Evolutionary conservation across 495 filamentous ascomycete species (phyloP), one percentile per base, ranked within the genome.

Genomic region (Penicillium flavigenum): DNA sequence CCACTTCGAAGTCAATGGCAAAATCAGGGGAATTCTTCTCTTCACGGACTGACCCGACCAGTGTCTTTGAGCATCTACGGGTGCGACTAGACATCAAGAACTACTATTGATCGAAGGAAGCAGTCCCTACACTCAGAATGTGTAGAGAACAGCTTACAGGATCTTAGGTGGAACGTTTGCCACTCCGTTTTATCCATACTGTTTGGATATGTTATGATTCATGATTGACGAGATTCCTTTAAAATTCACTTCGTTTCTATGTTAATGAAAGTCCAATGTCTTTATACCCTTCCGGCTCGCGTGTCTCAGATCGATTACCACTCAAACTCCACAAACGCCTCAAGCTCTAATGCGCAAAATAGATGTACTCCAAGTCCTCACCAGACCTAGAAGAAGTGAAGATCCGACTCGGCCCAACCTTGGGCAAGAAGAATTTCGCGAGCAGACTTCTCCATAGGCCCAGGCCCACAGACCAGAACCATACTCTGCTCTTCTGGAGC

Each of bases 401-500:
- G 68, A 74, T 96, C 84, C n/a, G 83, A 79, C 63, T 92, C 87
- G 39, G 66, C 69, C 90, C 92, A 96, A 3, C 91, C 90, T 73
- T 88, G 76, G 16, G 73, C 80, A 54, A 81, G 78, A 58, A 96
- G 80, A 34, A 83, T 79, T 45, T 69, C 67, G 62, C 80, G 80
- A 12, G 86, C 85, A 58, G 76, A 83, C 69, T 86, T 86, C 74
- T 96, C 91, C 75, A 98, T 76, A 11, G 84, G 72, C 60, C 81
- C 84, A 0, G 93, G 93, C 10, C 93, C 93, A 76, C 93, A 97
- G 43, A 96, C 79, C 57, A 98, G 67, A 39, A 88, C 87, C 78
- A 98, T 72, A 5, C 80, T 77, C 29, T 86, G 82, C 2, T 73
- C 79, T 39, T 74, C 76, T 4, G 65, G 71, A 9, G 56, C 52